These are phyloP conservation scores for Zalerion maritima DNA, from an alignment of 495 filamentous ascomycete species.

Conservation along the genomic window DNA sequence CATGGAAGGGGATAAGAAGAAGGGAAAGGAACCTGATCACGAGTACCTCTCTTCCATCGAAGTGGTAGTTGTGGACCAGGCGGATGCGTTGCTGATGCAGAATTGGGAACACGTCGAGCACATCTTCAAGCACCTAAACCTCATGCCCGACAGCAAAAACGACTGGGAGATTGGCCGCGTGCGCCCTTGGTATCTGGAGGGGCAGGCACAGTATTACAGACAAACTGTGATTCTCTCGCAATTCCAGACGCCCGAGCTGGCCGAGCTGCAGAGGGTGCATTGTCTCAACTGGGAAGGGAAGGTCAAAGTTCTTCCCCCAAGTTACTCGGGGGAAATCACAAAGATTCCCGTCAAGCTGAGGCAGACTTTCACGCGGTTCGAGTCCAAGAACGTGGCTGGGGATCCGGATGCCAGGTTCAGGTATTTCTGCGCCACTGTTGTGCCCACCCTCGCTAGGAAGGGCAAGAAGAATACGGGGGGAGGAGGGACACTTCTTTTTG, in stretches of 20 bases:
- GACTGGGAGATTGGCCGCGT: conserved; percentile 90
- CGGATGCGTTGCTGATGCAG: conserved; percentile 90
- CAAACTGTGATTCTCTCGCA: conserved; percentile 70
- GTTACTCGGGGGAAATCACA: conserved; percentile 52
- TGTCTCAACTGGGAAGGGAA: conserved; percentile 72
- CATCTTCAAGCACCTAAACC: conserved; percentile 82
- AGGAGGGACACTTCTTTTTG: conserved; percentile 62
- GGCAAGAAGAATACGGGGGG: conserved; percentile 33
- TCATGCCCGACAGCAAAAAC: conserved; percentile 77
- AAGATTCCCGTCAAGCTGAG: conserved; percentile 49
- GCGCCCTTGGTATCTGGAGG: conserved; percentile 81
- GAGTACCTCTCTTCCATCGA: conserved; percentile 93
- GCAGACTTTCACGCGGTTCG: conserved; percentile 87
- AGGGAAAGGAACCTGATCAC: conserved; percentile 61
- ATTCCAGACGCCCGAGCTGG: conserved; percentile 81
- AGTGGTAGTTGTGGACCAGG: conserved; percentile 76
- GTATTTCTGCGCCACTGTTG: conserved; percentile 67
- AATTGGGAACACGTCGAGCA: conserved; percentile 94
- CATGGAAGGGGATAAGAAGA: conserved; percentile 56
- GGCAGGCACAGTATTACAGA: conserved; percentile 60
- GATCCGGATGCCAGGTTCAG: conserved; percentile 88
- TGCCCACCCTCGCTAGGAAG: conserved; percentile 56
- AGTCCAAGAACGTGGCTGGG: conserved; percentile 44
- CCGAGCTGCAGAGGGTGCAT: conserved; percentile 57
- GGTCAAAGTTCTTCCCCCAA: conserved; percentile 49